phyloP scores from a whole-genome alignment of 2,329 filamentous ascomycete genomes.

The Sclerotinia minor region DNA sequence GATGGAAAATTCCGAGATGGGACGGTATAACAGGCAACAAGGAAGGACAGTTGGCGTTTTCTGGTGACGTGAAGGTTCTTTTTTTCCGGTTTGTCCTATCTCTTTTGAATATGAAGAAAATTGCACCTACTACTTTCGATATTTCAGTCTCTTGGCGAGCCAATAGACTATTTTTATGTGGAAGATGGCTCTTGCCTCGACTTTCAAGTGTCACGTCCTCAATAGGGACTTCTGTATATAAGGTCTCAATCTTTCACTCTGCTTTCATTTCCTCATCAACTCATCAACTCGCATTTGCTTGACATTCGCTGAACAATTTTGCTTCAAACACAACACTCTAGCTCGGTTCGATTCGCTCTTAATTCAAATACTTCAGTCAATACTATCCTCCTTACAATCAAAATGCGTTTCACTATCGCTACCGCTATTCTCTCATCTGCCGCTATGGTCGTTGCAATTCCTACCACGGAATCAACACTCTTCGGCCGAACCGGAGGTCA shows the following conservation, averaged over 20 bases:
- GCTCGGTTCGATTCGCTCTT: background rate
- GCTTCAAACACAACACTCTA: background rate
- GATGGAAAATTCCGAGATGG: background rate
- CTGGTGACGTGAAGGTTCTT: slow-evolving; percentile 8
- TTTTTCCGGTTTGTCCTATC: background rate
- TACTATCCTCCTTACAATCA: slow-evolving; percentile 24
- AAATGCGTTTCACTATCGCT: slow-evolving; percentile 37
- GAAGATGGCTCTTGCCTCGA: background rate
- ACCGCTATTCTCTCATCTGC: slow-evolving; percentile 33
- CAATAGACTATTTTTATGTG: background rate
- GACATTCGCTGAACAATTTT: slow-evolving; percentile 5
- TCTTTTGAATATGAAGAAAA: background rate
- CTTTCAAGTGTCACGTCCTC: background rate
- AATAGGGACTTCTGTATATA: background rate
- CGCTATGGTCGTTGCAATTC: slow-evolving; percentile 31
- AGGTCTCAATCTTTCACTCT: background rate
- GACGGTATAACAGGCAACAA: slow-evolving; percentile 14
- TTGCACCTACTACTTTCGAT: background rate
- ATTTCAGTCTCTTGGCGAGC: background rate
- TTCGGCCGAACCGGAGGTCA: slow-evolving; percentile 18
- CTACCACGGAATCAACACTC: slow-evolving; percentile 24
- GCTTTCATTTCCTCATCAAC: background rate
- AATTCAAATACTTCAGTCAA: slow-evolving; percentile 5
- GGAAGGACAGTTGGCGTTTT: slow-evolving; percentile 3
- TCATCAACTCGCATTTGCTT: slow-evolving; percentile 15